phyloP scores from a whole-genome alignment of 345 rosid species.

The Gossypium anomalum region DNA sequence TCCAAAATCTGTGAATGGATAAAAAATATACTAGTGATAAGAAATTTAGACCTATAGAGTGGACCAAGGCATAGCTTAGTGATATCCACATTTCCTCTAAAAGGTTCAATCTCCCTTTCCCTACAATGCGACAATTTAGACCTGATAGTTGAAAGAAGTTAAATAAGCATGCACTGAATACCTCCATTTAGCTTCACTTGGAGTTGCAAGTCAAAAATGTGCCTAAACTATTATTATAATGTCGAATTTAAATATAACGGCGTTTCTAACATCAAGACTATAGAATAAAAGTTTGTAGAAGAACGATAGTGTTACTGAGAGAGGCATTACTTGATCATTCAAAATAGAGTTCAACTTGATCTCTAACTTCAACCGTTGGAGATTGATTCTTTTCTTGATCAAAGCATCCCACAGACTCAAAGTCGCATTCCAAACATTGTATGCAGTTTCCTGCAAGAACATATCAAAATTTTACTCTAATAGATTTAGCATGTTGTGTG shows the following conservation, averaged over 20 bases:
- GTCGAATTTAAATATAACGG: neutral
- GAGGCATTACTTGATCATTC: slow-evolving; percentile 58
- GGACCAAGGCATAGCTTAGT: neutral
- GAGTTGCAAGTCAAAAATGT: neutral
- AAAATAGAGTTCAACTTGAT: slow-evolving; percentile 70
- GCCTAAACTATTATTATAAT: neutral
- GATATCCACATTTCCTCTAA: neutral
- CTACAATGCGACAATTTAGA: neutral
- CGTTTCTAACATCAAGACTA: neutral
- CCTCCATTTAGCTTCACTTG: neutral
- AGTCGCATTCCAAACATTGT: slow-evolving; percentile 64
- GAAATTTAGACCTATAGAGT: too few relatives aligned
- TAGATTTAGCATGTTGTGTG: slow-evolving; percentile 5
- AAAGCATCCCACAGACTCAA: slow-evolving; percentile 64
- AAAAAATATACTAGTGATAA: neutral
- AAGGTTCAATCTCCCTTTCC: neutral
- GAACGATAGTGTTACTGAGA: slow-evolving; percentile 9
- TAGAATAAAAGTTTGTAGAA: neutral
- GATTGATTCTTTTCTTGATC: slow-evolving; percentile 53
- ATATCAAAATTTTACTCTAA: slow-evolving; percentile 17
- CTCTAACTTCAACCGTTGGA: slow-evolving; percentile 68
- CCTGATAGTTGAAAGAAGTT: neutral
- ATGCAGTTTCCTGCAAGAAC: slow-evolving; percentile 61
- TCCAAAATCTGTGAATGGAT: neutral
- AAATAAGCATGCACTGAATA: neutral